Base-by-base conservation (phyloP, 495 filamentous ascomycete species). In the Pseudotulostoma volvatum region DNA sequence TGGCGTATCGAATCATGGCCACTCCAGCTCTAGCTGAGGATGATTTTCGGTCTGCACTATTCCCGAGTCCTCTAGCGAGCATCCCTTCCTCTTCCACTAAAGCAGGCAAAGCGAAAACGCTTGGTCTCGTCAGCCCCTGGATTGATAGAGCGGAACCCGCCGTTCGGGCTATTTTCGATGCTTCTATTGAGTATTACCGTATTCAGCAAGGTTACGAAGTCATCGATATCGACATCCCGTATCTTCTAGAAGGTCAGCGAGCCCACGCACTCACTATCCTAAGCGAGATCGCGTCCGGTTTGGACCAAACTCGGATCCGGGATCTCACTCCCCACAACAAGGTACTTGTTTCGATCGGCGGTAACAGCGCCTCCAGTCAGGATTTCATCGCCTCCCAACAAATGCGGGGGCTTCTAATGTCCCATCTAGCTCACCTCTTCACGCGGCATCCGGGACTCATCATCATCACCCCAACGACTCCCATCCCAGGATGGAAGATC, bases 251-350 rank as follows among this genome's bases (percentile, higher is more conserved):
- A 50, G 79, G 71, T 18, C 81, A 88, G 41, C 60, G 75, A 23
- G 82, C 84, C 0, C 87, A 94, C 59, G 75, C 74, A 13, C 57
- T 85, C 5, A 92, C 81, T 20, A 90, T 88, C 53, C 75, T 95
- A 41, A 53, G 68, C 13, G 83, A 87, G 41, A 72, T 73, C 19
- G 59, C 66, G 20, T 62, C 64, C 3, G 55, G 59, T 13, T 43
- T 62, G 34, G 42, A 53, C n/a, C 43, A 60, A 3, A 28, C 47
- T 33, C 59, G 63, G 37, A 56, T 73, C 28, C 36, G 50, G 1
- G 54, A 64, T 7, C 56, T 93, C 36, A 79, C 77, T 9, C 56
- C 77, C 1, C 66, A 81, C 7, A 93, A 84, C 59, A 74, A 78
- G 41, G 55, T 94, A n/a, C 64, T 87, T 4, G 53, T 93, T 15